Conservation (phyloP, 2,329 filamentous ascomycete genomes). For the Albifimbria verrucaria region DNA sequence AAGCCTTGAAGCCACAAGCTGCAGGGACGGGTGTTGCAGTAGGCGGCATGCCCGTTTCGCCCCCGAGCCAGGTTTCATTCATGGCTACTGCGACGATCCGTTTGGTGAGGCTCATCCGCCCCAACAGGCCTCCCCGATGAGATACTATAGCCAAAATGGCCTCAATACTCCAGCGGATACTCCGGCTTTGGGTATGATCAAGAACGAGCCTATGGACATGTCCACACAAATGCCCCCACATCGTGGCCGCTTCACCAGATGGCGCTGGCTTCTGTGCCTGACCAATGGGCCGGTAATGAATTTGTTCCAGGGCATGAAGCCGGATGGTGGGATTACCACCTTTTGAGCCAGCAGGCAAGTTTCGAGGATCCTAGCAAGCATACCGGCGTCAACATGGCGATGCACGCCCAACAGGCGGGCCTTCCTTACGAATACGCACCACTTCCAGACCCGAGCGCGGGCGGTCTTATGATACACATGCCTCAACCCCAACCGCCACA, state of each 20-base stretch:
- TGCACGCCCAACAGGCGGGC: constrained; percentile 37
- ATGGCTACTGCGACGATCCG: constrained; percentile 35
- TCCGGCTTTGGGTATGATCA: constrained; percentile 29
- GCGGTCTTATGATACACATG: constrained; percentile 53
- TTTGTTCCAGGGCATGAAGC: constrained; percentile 14
- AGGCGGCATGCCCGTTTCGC: constrained; percentile 20
- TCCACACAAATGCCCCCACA: not conserved
- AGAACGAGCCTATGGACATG: not conserved
- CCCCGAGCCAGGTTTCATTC: constrained; percentile 29
- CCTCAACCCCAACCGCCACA: constrained; percentile 38
- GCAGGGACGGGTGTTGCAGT: constrained; percentile 16
- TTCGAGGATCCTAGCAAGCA: constrained; percentile 30
- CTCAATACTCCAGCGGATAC: constrained; percentile 37
- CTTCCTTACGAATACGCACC: constrained; percentile 37
- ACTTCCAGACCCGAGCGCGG: constrained; percentile 25
- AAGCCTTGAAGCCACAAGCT: constrained; percentile 28
- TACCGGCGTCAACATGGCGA: constrained; percentile 34
- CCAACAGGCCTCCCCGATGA: constrained; percentile 18
- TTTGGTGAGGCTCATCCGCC: constrained; percentile 29
- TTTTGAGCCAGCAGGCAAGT: constrained; percentile 24
- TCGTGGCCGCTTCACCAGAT: constrained; percentile 2
- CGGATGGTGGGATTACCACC: constrained; percentile 29
- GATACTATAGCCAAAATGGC: constrained; percentile 27
- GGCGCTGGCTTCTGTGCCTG: constrained; percentile 2
- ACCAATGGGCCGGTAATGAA: not conserved